Base-by-base conservation (phyloP, 2,329 filamentous ascomycete genomes). In the Leptoxyphium fumago region DNA sequence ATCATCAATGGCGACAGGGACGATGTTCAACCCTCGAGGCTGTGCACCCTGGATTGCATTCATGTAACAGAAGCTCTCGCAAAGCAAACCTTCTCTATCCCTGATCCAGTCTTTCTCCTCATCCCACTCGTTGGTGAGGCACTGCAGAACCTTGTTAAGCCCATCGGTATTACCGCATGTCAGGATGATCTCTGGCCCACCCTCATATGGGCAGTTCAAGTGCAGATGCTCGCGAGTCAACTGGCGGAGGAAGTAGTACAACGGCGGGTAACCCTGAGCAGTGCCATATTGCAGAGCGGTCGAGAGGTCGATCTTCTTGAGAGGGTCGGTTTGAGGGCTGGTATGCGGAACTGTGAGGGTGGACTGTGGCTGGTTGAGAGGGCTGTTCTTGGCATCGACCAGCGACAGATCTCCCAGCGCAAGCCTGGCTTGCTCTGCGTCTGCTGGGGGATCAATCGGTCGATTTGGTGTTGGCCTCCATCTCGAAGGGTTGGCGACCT, bases 81-180 rank as follows among this genome's bases (percentile, higher is more conserved):
- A 78, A 41, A 95, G 63, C 49, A 95, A 60, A 10, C 79, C 84
- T n/a, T 85, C 80, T n/a, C 81, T 72, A 49, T 85, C 76, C 38
- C 73, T 61, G 17, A 82, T 64, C 59, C 77, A 77, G 57, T 87
- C 77, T 49, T 75, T 74, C 38, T 75, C 75, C 43, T 79, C 74
- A 42, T 71, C 74, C 84, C 86, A 94, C 38, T 80, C 69, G 60
- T 93, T 78, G 50, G 75, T 80, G 53, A 95, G 74, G 7, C 84
- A 73, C 55, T 87, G 78, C 29, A 94, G 63, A 4, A 76, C 68
- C 69, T 94, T 95, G 53, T 73, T 67, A 56, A 94, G 82, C 29
- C 86, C 88, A 66, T 95, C 88, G 1, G 88, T 94, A 26, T 80
- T 77, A 45, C 88, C 88, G 59, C 80, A 82, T 8, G 82, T 88